Conservation (phyloP, 306 rosid species). For the Cercis canadensis region DNA sequence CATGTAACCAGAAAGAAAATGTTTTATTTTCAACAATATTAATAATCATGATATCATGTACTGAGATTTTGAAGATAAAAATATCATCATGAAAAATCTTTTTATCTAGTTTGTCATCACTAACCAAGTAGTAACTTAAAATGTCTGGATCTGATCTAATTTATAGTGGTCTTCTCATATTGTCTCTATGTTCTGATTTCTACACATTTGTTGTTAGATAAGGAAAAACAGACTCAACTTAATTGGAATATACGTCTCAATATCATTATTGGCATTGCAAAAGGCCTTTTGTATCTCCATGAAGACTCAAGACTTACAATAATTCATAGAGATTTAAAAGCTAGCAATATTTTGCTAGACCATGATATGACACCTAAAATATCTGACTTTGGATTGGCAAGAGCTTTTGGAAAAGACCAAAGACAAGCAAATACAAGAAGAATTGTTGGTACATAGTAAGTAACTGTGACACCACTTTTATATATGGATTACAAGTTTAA, state of each 20-base stretch:
- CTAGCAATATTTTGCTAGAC: constrained; percentile 41
- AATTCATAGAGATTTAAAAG: constrained; percentile 38
- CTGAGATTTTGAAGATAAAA: too few species aligned
- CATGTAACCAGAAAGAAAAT: too few species aligned
- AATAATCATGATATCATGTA: too few species aligned
- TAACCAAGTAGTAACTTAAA: too few species aligned
- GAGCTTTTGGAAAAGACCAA: constrained; percentile 21
- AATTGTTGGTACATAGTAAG: constrained; percentile 48
- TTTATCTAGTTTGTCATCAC: too few species aligned
- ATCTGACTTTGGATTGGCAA: constrained; percentile 45
- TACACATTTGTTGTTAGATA: neutral
- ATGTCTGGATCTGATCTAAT: too few species aligned
- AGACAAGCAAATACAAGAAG: constrained; percentile 37
- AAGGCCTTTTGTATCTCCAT: constrained; percentile 42
- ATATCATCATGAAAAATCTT: too few species aligned
- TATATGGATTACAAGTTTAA: too few species aligned
- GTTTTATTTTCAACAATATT: too few species aligned
- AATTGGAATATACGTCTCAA: constrained; percentile 29
- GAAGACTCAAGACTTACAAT: constrained; percentile 35
- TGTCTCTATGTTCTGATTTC: too few species aligned
- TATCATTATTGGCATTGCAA: constrained; percentile 41
- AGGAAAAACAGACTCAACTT: neutral
- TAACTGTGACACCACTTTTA: neutral
- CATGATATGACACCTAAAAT: constrained; percentile 42
- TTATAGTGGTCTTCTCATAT: too few species aligned